Evolutionary conservation across 192 early-diverging fungal genomes (phyloP), one percentile per base, ranked within the genome.

Genomic region (Haplosporangium gracile): DNA sequence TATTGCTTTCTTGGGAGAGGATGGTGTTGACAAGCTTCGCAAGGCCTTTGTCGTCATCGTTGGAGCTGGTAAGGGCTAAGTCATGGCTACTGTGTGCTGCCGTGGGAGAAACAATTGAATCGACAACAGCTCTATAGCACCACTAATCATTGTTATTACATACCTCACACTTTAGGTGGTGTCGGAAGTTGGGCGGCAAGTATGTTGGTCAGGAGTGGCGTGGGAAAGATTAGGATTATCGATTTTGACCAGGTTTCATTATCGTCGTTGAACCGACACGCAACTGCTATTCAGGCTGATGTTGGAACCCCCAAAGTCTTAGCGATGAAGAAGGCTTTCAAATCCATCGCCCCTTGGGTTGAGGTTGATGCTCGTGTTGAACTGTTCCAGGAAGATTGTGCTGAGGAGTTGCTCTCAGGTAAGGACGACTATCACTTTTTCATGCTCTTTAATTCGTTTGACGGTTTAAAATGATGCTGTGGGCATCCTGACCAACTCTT

Each of bases 161-260:
- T 72, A 29, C 29, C 26, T n/a, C 26, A 8, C 29, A 15, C 13
- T 11, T 38, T 69, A 85, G 83, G 98, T 24, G 98, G 98, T 9
- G 98, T 99, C 5, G 98, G 97, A 51, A 95, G 94, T 63, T 94
- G 94, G 93, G 93, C 97, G 39, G 97, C 98, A 7, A 90, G 97
- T 55, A 97, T 99, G 97, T 91, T 99, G 18, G 78, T 97, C 72
- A 92, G 98, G 65, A 94, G 96, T 22, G 98, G 98, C 32, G 95
- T 98, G 2, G 93, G 94, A 77, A 91, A 91, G 39, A 89, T 99
- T 47, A 93, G 98, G 26, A 86, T 99, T 43, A 97, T 99, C 72
- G 98, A 99, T 76, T 99, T 99, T 90, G 98, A 99, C 89, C 97
- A 99, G 88, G 98, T 99, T 22, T 96, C 97, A 2, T 89, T 99